phyloP scores from a whole-genome alignment of 78 protist species.

The Dictyostelium capitatum region DNA sequence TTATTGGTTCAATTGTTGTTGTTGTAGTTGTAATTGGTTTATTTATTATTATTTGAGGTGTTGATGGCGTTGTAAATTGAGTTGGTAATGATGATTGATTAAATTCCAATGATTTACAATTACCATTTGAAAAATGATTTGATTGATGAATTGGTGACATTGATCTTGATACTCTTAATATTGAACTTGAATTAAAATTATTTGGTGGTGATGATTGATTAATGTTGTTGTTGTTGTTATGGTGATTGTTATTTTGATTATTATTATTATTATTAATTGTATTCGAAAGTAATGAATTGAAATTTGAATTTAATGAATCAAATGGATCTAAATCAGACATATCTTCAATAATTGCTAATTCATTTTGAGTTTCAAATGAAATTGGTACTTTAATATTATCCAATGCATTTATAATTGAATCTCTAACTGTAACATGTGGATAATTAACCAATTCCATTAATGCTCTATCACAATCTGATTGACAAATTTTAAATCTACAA shows the following conservation, averaged over 20 bases:
- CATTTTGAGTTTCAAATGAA: constrained; percentile 12
- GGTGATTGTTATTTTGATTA: too few species aligned
- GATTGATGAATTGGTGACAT: not conserved
- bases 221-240: too few species aligned
- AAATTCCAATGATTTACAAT: not conserved
- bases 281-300: not conserved
- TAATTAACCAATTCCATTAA: not conserved
- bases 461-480: constrained; percentile 9
- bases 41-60: not conserved
- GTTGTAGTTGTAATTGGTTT: not conserved
- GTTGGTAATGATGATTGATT: not conserved
- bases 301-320: constrained; percentile 22
- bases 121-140: too few species aligned
- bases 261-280: not conserved
- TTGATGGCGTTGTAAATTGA: not conserved
- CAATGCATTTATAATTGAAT: constrained; percentile 5
- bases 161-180: not conserved
- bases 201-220: not conserved
- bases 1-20: not conserved
- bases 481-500: constrained; percentile 25
- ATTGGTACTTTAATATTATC: constrained; percentile 54
- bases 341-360: constrained; percentile 25
- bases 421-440: constrained; percentile 52
- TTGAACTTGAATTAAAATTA: not conserved
- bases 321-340: constrained; percentile 63